Evolutionary conservation across 345 rosid species (phyloP).

Genomic region (Kandelia obovata): DNA sequence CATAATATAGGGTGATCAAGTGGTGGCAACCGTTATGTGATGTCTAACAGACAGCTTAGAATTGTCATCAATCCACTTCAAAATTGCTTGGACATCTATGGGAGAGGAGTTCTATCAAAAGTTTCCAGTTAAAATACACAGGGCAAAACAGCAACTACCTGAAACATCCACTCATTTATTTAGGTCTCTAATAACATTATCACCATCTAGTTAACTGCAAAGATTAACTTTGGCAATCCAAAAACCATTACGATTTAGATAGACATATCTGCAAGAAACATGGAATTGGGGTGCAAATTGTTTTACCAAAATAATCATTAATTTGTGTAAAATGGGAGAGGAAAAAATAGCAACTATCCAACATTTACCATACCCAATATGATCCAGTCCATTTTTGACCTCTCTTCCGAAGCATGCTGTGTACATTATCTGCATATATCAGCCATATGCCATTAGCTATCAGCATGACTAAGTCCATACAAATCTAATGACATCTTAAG

Average conservation of each 20-base stretch:
- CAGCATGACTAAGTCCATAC: background rate
- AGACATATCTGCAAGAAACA: background rate
- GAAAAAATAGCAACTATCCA: background rate
- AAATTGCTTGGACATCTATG: no score
- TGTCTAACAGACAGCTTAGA: no score
- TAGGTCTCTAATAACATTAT: no score
- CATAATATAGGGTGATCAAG: no score
- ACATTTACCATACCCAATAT: constrained; percentile 57
- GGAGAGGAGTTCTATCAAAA: no score
- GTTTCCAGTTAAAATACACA: no score
- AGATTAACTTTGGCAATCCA: no score
- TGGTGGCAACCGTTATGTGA: no score
- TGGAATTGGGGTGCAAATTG: background rate
- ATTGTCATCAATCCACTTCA: no score
- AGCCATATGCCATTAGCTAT: background rate
- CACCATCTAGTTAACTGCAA: no score
- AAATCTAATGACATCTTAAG: background rate
- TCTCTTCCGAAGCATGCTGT: constrained; percentile 64
- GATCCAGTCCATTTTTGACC: constrained; percentile 66
- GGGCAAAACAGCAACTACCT: no score
- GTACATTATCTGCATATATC: constrained; percentile 55
- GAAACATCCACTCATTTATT: no score
- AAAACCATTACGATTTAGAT: background rate
- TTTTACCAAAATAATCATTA: background rate
- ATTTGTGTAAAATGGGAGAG: background rate